Base-by-base conservation (phyloP, 1,139 yeast genomes). In the Kurtzmaniella quercitrusa region DNA sequence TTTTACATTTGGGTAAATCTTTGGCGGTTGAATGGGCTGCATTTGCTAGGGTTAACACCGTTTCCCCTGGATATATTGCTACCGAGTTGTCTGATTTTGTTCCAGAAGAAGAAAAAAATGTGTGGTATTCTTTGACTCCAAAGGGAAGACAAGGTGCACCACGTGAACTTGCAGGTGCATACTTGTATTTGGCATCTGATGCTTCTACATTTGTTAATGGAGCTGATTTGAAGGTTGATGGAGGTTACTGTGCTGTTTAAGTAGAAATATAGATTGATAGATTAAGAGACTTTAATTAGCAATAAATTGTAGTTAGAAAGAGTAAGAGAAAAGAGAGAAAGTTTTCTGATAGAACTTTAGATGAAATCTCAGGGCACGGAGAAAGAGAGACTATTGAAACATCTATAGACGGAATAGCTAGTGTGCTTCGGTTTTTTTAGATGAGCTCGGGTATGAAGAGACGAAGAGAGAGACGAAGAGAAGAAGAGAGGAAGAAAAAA, bases 41-140 rank as follows among this genome's bases (percentile, higher is more conserved):
- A 38, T 62, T 63, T 37, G 68, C 66, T 43, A 53, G 70, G 48
- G 66, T 62, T 43, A 63, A 62, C 57, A 54, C 65, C 33, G 58
- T 63, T 36, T 60, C 65, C 21, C 68, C 68, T 37, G 68, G 68
- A 39, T 62, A 62, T 54, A 61, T 60, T 37, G 63, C 57, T 40
- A 75, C 81, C 12, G 82, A 82, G 38, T 74, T 80, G 50, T 66
- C 81, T 38, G 79, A 71, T 58, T 73, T 73, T 40, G 62, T 70
- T 33, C 70, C 73, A 11, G 54, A 53, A 14, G 66, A 65, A 18
- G 55, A 58, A 45, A 62, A 67, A 54, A 56, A 58, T 43, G 62
- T 59, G 44, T 68, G 73, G 74, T 63, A 64, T 57, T 52, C 60
- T 29, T 57, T 68, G 31, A 43, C 41, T 37, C 46, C 46, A 27